Base-by-base conservation (phyloP, 192 early-diverging fungal genomes). In the Funneliformis geosporum region DNA sequence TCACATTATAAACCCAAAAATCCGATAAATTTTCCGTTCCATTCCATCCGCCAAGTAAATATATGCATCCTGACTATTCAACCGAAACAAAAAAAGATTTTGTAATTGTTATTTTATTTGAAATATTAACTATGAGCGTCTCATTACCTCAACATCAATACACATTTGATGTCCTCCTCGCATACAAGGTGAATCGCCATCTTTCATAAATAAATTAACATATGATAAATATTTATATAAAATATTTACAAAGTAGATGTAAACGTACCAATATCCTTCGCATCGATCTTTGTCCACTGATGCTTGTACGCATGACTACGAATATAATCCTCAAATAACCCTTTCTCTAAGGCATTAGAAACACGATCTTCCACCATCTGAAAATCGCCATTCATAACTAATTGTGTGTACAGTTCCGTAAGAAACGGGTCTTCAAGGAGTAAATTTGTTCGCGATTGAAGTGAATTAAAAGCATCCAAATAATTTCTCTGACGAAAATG, bases 141-240 rank as follows among this genome's bases (percentile, higher is more conserved):
- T 62, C 39, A 42, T n/a, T 28, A 76, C 74, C 18, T 92, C 90
- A 10, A 87, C 85, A 82, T 99, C 96, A 28, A 98, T 91, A 79
- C 93, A 95, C 97, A 98, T 97, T 82, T 98, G 98, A 84, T 99
- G 98, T 8, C 97, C 98, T 61, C 97, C 97, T 60, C 98, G 87
- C 42, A 91, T 89, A 33, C 89, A 81, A 18, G 93, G 94, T 43
- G 82, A 78, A 5, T 83, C 64, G 1, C 82, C 84, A 47, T 86
- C 85, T 78, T 67, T 60, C 40, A 1, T 5, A 11, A 16, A 60
- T 27, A 65, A 14, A 33, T 33, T 12, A 33, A n/a, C 14, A 65
- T 11, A 1, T 33, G 25, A 65, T 25, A 65, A 65, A 27, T 33
- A 38, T 83, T 21, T 33, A 18, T 33, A 79, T 85, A 18, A 72